Base-by-base conservation (phyloP, 192 early-diverging fungal genomes). In the Coemansia sp. region DNA sequence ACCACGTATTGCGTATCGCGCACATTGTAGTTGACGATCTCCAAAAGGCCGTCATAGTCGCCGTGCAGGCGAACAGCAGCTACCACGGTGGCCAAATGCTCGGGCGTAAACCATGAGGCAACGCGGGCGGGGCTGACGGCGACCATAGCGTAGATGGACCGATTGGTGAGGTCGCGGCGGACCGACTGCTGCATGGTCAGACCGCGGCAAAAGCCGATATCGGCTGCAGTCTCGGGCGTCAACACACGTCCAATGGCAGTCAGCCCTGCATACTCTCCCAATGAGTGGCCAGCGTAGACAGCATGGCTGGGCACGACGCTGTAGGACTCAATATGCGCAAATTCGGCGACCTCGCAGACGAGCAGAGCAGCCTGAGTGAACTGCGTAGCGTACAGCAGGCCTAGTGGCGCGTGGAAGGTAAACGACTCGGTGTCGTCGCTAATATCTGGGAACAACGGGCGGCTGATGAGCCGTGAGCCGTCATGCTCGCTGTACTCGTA, bases 171-270 rank as follows among this genome's bases (percentile, higher is more conserved):
- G 68, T 96, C 95, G 65, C 95, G 92, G 62, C 87, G 87, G 35
- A 97, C 95, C 59, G 95, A 93, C 50, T 89, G 87, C 86, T 97
- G 95, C 95, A 97, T 97, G 35, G 95, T 97, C 92, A 96, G 94
- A 77, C 95, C 95, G 74, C 95, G 91, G 86, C 96, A 97, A 85
- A 97, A 97, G 24, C 93, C 92, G 50, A 97, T 92, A 65, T 97
- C 95, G 53, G 94, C 92, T 6, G 96, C 73, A 32, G 90, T 75
- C 74, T 94, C 90, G 63, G 96, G 87, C 15, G 91, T 87, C 30
- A 98, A 74, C 0, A 95, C 93, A 66, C 92, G 90, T 67, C 92
- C 94, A 59, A 98, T 90, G 38, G 95, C 85, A 20, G 93, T 89
- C 40, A 96, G 86, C 47, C 90, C 95, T 71, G 93, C 93, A 69